Base-by-base conservation (phyloP, 2,329 filamentous ascomycete species). In the Dendrostoma leiphaemia region DNA sequence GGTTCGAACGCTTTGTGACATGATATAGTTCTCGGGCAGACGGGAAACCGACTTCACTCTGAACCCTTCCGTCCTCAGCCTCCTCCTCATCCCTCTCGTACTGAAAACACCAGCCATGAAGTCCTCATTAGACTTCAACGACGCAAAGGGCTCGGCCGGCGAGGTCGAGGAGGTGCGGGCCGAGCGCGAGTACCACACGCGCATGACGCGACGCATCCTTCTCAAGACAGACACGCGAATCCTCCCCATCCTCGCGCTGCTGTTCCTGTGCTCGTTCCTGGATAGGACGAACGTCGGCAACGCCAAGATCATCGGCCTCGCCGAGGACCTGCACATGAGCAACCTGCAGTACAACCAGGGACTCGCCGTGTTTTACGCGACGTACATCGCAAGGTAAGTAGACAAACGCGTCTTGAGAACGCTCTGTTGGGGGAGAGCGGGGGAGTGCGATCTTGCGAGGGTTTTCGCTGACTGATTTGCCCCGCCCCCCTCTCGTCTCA, bases 281-380 rank as follows among this genome's bases (percentile, higher is more conserved):
- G 86, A 89, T 67, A 78, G 87, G 38, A 88, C 85, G n/a, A 90
- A 89, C 64, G 83, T 89, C 34, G 86, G 86, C 34, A 89, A 89
- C 63, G 86, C 85, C 23, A 83, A 83, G 57, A 82, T 89, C 8
- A 76, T 86, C 48, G 80, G 82, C 1, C 74, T 90, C 13, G 81
- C 86, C 60, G 60, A 71, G 1, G 81, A 85, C 61, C 66, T 87
- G 2, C 64, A 71, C 41, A 82, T 90, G 59, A 79, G 71, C 5
- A 80, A 85, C 54, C 70, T 76, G 51, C 82, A 89, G 63, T 89
- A 88, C 66, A 81, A 84, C 45, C 78, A 82, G 38, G 84, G 84
- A 1, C 71, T 89, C 28, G 77, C 82, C 12, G 80, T 85, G 1
- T 88, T 85, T 62, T 88, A 87, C 66, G 80, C 82, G 3, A 81